Base-by-base conservation (phyloP, 1,284 basidiomycete genomes). In the Sporisorium exsertum region DNA sequence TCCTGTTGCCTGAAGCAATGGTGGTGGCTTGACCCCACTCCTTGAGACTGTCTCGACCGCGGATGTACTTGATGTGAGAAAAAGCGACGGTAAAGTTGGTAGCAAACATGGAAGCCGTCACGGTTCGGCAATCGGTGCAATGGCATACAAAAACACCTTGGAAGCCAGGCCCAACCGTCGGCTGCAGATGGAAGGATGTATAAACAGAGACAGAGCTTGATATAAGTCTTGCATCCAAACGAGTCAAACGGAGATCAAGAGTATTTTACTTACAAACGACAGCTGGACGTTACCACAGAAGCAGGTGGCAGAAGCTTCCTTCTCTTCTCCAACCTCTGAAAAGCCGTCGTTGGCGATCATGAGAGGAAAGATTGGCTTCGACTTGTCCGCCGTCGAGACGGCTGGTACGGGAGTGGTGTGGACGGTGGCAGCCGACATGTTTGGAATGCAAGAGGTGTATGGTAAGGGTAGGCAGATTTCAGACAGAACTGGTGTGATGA, bases 121-220 rank as follows among this genome's bases (percentile, higher is more conserved):
- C 64, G 55, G 85, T 86, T 22, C 82, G 81, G 56, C 86, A 86
- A 60, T 87, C 86, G 51, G 72, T 57, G 67, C 86, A 87, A 61
- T 85, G 63, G 64, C 86, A 86, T 2, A 86, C 45, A 64, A 86
- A 86, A 3, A 78, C 73, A 27, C 71, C 66, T 35, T 74, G 64
- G 8, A 83, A 72, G 2, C 86, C 85, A 16, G 84, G 83, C 7
- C 64, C 72, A 24, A 71, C 64, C 45, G 79, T 62, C 2, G 86
- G 83, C 81, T 85, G 58, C 51, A 37, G 10, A 45, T 4, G 8
- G 13, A 20, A 24, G 8, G 3, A 15, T 7, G 35, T 37, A 15
- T 15, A 15, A 24, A 43, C 7, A 43, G 4, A 45, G n/a, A n/a
- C 15, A 26, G 16, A 42, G 54, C 42, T 8, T 7, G 20, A 24